Evolutionary conservation across 2,329 filamentous ascomycete species (phyloP).

Genomic region (Claviceps sorghi): DNA sequence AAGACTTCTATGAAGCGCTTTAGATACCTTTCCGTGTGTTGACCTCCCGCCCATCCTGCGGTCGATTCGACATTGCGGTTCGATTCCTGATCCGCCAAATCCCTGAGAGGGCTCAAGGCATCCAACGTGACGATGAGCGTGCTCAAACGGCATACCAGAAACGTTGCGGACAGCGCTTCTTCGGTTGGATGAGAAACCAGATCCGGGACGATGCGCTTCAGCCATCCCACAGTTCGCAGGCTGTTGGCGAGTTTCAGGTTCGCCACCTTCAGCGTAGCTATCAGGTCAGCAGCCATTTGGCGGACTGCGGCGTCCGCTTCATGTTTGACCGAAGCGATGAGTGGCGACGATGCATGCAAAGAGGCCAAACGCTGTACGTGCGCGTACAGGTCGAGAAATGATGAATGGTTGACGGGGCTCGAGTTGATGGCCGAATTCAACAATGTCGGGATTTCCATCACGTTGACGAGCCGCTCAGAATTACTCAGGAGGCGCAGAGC

Average conservation of each 20-base stretch:
- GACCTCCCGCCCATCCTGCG: constrained; percentile 50
- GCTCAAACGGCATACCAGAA: constrained; percentile 71
- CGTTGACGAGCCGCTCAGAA: constrained; percentile 75
- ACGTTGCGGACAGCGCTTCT: constrained; percentile 64
- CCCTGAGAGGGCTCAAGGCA: constrained; percentile 70
- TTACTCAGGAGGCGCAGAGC: constrained; percentile 73
- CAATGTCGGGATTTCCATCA: constrained; percentile 77
- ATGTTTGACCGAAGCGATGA: constrained; percentile 56
- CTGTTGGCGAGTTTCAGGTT: constrained; percentile 77
- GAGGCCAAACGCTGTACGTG: constrained; percentile 78
- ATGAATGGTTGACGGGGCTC: constrained; percentile 62
- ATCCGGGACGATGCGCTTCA: constrained; percentile 75
- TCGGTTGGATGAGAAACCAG: constrained; percentile 35
- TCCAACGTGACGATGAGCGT: constrained; percentile 68
- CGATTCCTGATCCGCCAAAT: constrained; percentile 78
- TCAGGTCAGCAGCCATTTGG: constrained; percentile 72
- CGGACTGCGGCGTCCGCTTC: constrained; percentile 83
- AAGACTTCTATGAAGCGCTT: constrained; percentile 97
- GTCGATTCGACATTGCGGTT: constrained; percentile 28
- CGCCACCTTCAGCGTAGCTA: constrained; percentile 60
- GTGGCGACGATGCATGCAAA: constrained; percentile 63
- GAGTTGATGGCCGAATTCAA: constrained; percentile 64
- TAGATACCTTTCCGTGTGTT: constrained; percentile 85
- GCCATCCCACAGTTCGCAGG: constrained; percentile 81
- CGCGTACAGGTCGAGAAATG: constrained; percentile 80